Evolutionary conservation across 192 early-diverging fungal species (phyloP).

Genomic region (Obelidium mucronatum): DNA sequence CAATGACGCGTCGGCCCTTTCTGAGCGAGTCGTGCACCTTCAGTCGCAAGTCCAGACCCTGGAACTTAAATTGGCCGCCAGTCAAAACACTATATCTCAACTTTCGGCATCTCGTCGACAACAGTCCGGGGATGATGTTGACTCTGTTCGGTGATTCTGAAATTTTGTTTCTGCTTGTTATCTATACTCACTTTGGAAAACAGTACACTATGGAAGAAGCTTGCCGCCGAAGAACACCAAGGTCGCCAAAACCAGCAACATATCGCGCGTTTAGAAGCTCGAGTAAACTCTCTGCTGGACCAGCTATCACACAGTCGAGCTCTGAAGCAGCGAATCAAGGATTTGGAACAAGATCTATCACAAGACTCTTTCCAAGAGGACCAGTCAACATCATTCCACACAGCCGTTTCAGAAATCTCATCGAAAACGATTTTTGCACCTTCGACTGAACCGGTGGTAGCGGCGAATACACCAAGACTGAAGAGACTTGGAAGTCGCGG

Average conservation of each 20-base stretch:
- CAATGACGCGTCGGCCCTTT: too few relatives aligned
- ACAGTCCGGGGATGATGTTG: not conserved
- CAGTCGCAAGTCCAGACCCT: not conserved
- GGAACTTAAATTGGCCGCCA: not conserved
- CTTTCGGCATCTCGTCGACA: not conserved
- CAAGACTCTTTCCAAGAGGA: not conserved
- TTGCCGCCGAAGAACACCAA: not conserved
- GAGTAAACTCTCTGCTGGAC: not conserved
- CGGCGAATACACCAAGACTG: too few relatives aligned
- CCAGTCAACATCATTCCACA: too few relatives aligned
- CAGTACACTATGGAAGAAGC: not conserved
- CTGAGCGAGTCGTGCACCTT: not conserved
- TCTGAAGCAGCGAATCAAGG: not conserved
- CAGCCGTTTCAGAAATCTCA: too few relatives aligned
- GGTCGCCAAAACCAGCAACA: not conserved
- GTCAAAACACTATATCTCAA: slow-evolving; percentile 1
- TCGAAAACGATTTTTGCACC: too few relatives aligned
- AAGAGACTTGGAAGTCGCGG: not conserved
- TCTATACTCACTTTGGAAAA: not conserved
- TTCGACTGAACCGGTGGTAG: too few relatives aligned
- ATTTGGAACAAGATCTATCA: not conserved
- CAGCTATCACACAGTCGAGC: not conserved
- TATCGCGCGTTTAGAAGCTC: not conserved
- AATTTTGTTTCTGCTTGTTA: not conserved
- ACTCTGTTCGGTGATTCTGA: not conserved